Conservation (phyloP, 176 grass and related monocot genomes). For the Oryza australiensis region DNA sequence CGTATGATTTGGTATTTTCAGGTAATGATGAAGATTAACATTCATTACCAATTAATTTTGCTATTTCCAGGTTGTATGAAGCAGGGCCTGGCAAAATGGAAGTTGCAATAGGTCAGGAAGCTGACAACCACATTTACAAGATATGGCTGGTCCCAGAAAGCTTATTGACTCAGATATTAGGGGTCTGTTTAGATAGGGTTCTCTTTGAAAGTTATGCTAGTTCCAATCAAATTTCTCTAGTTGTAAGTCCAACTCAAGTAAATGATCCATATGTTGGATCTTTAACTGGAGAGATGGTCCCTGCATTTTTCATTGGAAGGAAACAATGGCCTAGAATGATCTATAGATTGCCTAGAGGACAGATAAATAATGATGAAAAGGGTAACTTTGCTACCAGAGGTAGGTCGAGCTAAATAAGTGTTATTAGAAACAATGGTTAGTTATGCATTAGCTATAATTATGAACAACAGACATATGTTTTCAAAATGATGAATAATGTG, state of each 20-base stretch:
- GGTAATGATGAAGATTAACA: neutral
- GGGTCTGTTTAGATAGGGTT: neutral
- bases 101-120: neutral
- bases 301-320: too few species aligned
- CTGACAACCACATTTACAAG: neutral
- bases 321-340: too few species aligned
- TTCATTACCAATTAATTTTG: neutral
- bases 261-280: too few species aligned
- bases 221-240: neutral
- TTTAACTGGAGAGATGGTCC: too few species aligned
- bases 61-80: neutral
- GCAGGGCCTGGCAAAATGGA: neutral
- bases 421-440: too few species aligned
- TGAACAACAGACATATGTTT: neutral
- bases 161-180: neutral
- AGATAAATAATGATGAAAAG: too few species aligned
- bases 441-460: neutral
- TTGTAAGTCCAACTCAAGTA: too few species aligned
- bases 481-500: neutral
- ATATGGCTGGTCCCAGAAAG: neutral
- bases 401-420: too few species aligned
- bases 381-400: too few species aligned
- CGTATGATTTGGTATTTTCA: slow-evolving; percentile 1
- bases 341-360: too few species aligned
- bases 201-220: neutral